Conservation (phyloP, 2,329 filamentous ascomycete genomes). For the Talaromyces sp. region DNA sequence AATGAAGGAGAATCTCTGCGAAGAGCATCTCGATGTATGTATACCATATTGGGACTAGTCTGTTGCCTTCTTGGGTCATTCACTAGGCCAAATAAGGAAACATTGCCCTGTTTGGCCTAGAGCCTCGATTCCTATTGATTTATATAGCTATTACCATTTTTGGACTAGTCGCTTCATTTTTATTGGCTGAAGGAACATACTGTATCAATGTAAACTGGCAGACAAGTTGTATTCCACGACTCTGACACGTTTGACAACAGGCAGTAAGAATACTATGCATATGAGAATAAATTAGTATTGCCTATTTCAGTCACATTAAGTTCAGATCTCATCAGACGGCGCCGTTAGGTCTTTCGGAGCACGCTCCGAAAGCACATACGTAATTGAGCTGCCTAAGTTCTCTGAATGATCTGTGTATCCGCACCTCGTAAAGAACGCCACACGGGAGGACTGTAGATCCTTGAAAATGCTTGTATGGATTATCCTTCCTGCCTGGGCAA, state of each 20-base stretch:
- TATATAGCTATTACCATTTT: neutral
- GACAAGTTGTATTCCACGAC: neutral
- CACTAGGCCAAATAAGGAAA: too few relatives aligned
- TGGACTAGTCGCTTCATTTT: neutral
- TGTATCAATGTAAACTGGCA: neutral
- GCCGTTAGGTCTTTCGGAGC: neutral
- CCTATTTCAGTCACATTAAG: neutral
- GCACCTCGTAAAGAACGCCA: neutral
- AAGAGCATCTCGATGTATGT: neutral
- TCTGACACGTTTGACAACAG: neutral
- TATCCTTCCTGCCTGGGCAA: conserved; percentile 1
- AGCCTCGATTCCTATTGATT: neutral
- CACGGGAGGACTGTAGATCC: conserved; percentile 6
- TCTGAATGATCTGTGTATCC: neutral
- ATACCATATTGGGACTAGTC: neutral
- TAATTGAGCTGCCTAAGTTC: conserved; percentile 3
- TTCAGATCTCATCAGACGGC: neutral
- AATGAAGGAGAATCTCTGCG: neutral
- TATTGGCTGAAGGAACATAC: neutral
- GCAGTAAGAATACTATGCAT: neutral
- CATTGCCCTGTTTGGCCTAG: too few relatives aligned
- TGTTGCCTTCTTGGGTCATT: neutral
- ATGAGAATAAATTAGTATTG: neutral
- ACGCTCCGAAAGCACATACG: neutral
- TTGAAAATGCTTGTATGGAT: conserved; percentile 5